Conservation (phyloP, 2,329 filamentous ascomycete species). For the Verticillium dahliae region DNA sequence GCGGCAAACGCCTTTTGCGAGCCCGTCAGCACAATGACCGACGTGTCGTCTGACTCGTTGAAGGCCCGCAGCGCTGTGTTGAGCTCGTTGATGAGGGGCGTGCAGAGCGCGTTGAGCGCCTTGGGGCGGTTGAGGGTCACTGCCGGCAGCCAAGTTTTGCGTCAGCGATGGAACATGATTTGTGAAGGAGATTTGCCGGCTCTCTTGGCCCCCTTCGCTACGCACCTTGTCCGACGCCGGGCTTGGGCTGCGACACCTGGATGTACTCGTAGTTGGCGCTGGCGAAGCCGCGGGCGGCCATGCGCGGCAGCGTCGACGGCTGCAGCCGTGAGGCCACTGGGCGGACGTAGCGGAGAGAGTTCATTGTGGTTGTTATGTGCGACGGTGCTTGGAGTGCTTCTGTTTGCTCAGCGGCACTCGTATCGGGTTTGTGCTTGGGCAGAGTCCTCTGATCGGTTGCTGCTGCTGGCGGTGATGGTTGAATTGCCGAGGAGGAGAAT, state of each 20-base stretch:
- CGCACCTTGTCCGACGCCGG: conserved; percentile 85
- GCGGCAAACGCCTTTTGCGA: conserved; percentile 88
- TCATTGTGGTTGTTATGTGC: conserved; percentile 29
- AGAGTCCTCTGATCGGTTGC: neutral
- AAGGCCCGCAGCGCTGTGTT: conserved; percentile 69
- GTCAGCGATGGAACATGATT: too few species aligned
- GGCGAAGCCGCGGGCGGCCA: conserved; percentile 49
- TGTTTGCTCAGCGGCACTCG: neutral
- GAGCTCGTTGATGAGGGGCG: conserved; percentile 83
- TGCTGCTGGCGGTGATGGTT: neutral
- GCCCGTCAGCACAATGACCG: conserved; percentile 79
- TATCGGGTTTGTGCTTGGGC: neutral
- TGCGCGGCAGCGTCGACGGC: conserved; percentile 47
- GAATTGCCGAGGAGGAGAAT: neutral
- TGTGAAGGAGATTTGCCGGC: too few species aligned
- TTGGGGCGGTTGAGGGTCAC: conserved; percentile 92
- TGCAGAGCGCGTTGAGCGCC: conserved; percentile 89
- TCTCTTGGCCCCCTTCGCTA: conserved; percentile 1
- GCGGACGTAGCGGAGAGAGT: conserved; percentile 50
- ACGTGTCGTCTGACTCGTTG: conserved; percentile 62
- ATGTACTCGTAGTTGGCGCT: conserved; percentile 67
- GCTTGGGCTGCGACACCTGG: conserved; percentile 72
- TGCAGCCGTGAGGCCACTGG: conserved; percentile 56
- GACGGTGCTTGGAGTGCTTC: neutral
- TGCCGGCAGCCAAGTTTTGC: conserved; percentile 25